Conservation (phyloP, 1,139 yeast genomes). For the Suhomyces anneliseae region DNA sequence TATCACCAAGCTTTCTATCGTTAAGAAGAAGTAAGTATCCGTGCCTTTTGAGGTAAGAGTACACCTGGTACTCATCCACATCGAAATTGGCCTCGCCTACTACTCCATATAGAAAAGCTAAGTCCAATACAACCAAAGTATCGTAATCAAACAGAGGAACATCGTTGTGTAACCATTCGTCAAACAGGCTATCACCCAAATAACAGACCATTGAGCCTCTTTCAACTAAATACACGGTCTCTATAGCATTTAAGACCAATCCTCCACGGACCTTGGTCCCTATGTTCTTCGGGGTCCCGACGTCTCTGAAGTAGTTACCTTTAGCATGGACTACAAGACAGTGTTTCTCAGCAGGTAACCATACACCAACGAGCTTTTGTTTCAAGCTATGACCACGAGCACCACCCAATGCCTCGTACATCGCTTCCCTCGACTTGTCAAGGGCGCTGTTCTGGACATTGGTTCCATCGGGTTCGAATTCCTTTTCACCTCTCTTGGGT, state of each 20-base stretch:
- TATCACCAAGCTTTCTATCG: background rate
- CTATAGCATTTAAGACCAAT: slow-evolving; percentile 59
- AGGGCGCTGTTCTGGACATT: slow-evolving; percentile 54
- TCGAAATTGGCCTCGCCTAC: slow-evolving; percentile 35
- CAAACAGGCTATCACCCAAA: slow-evolving; percentile 21
- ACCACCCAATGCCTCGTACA: slow-evolving; percentile 67
- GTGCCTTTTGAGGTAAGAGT: slow-evolving; percentile 70
- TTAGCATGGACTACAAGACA: slow-evolving; percentile 58
- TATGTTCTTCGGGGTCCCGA: slow-evolving; percentile 55
- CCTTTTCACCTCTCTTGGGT: slow-evolving; percentile 71
- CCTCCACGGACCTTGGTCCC: slow-evolving; percentile 25
- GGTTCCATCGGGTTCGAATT: slow-evolving; percentile 83
- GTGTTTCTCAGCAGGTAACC: slow-evolving; percentile 38
- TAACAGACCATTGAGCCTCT: slow-evolving; percentile 75
- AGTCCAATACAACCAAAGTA: slow-evolving; percentile 46
- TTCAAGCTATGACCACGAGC: slow-evolving; percentile 61
- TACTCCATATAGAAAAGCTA: slow-evolving; percentile 65
- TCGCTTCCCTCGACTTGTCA: slow-evolving; percentile 58
- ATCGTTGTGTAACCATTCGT: slow-evolving; percentile 14
- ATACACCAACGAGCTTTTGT: slow-evolving; percentile 46
- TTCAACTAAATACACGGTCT: slow-evolving; percentile 74
- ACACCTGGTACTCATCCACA: slow-evolving; percentile 65
- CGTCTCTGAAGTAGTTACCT: slow-evolving; percentile 73
- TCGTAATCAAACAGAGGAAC: slow-evolving; percentile 23
- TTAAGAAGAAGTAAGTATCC: slow-evolving; percentile 64